Evolutionary conservation across 345 rosid genomes (phyloP), one percentile per base, ranked within the genome.

Genomic region (Pugionium dolabratum): DNA sequence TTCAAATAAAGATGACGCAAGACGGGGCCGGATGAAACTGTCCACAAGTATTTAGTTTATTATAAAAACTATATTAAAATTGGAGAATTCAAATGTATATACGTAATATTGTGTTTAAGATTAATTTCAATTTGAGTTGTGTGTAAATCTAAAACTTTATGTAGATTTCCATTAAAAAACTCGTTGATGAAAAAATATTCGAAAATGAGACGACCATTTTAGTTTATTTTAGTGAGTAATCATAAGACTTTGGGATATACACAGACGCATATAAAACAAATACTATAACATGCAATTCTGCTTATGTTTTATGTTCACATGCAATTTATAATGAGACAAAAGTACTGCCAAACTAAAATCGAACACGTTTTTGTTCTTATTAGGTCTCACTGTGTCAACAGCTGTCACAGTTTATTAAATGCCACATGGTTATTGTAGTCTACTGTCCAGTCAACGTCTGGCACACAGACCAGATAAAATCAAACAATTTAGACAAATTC

Each of bases 301-400:
- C 32, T 42, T 41, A 33, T 8, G 18, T 18, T 33, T 25, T 33
- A 1, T 42, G 39, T 25, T 45, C 36, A 54, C 53, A 27, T 50
- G 66, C 30, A 59, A 31, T 33, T 69, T 32, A 69, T 50, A 59
- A 59, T 8, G 54, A 58, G 66, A 69, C 66, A 41, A 33, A 59
- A 50, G 52, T 33, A 54, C 35, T 27, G 26, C 46, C 70, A 44
- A 55, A 66, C 11, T 44, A 44, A 46, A 29, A 55, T 55, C 25
- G 37, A 55, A 54, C 71, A 55, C 63, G 55, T 54, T 55, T 66
- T 36, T 66, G 70, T 55, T 55, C 8, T 28, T 42, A 52, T 42
- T 55, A 45, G 62, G 71, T 66, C 56, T 35, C 29, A 36, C 31
- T 66, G 39, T 33, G 51, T 4, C 39, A 39, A 39, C 46, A 62